phyloP scores from a whole-genome alignment of 2,329 filamentous ascomycete genomes.

The Rhexocercosporidium sp. region DNA sequence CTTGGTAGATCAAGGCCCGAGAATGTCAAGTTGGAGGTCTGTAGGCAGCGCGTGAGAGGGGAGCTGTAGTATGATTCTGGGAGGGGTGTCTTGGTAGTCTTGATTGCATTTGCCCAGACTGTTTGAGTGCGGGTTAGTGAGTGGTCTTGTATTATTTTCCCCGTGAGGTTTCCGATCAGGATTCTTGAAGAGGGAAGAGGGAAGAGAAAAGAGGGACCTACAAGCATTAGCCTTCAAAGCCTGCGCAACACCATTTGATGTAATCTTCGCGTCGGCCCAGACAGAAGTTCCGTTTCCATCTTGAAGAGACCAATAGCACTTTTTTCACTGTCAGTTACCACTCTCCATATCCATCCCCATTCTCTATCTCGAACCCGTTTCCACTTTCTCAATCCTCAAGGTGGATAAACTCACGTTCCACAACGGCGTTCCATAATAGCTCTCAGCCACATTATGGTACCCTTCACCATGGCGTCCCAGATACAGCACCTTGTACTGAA shows the following conservation, averaged over 20 bases:
- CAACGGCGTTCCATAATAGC: conserved; percentile 68
- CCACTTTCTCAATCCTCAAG: neutral
- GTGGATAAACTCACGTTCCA: conserved; percentile 64
- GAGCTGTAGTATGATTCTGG: conserved; percentile 70
- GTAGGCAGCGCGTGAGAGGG: conserved; percentile 66
- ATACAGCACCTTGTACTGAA: conserved; percentile 69
- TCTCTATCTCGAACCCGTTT: neutral
- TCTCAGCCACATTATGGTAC: conserved; percentile 65
- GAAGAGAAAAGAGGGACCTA: neutral
- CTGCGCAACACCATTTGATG: conserved; percentile 59
- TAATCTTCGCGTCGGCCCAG: conserved; percentile 70
- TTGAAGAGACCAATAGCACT: conserved; percentile 68
- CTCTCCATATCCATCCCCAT: neutral
- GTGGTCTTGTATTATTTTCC: neutral
- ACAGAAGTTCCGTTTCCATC: conserved; percentile 66
- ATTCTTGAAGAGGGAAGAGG: neutral
- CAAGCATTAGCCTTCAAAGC: conserved; percentile 60
- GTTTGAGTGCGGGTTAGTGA: neutral
- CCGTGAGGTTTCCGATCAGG: too few relatives aligned
- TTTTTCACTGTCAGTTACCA: neutral
- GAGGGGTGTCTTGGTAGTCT: conserved; percentile 58
- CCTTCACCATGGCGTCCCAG: conserved; percentile 72
- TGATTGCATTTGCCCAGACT: conserved; percentile 60
- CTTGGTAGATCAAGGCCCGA: conserved; percentile 55
- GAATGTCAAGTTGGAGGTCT: conserved; percentile 68